Base-by-base conservation (phyloP, 2,329 filamentous ascomycete genomes). In the Neopestalotiopsis sp. region DNA sequence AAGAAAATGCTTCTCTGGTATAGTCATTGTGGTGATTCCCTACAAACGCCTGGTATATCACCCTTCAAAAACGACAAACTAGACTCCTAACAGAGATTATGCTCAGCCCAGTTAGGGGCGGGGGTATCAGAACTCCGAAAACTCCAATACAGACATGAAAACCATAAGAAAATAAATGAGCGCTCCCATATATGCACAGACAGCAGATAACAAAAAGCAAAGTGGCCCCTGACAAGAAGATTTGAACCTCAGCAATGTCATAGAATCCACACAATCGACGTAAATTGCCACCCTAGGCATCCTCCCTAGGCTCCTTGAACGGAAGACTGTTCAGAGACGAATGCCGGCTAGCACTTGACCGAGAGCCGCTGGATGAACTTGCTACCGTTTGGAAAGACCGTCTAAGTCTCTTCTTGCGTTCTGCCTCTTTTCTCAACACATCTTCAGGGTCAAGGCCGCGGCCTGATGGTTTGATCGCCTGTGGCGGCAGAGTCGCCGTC, bases 371-470 rank as follows among this genome's bases (percentile, higher is more conserved):
- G 34, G 69, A 70, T 17, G 66, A 52, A 5, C 66, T 49, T 42
- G 66, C 66, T 10, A 24, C 57, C 4, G 66, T 66, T n/a, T 61
- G 59, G 42, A 57, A 61, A 1, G 66, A 59, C 20, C 64, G 66
- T 13, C 66, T 40, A 10, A 59, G 32, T 42, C 45, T 66, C 24
- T 20, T 66, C 63, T 67, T 70, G 71, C 81, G 75, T 59, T 75
- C 77, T 2, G 75, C 75, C 69, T 77, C 79, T 71, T 78, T 80
- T 68, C 75, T 77, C 13, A 80, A 73, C 14, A 82, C 75, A 66
- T 85, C 81, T 74, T 88, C 85, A 2, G 85, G 82, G 20, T 80
- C 80, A n/a, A 81, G 80, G 2, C 84, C 83, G 17, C 67, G 68
- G 12, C 80, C 78, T 30, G 81, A 82, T 20, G 84, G 84, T 59